Conservation (phyloP, 2,329 filamentous ascomycete species). For the Zopfia rhizophila region DNA sequence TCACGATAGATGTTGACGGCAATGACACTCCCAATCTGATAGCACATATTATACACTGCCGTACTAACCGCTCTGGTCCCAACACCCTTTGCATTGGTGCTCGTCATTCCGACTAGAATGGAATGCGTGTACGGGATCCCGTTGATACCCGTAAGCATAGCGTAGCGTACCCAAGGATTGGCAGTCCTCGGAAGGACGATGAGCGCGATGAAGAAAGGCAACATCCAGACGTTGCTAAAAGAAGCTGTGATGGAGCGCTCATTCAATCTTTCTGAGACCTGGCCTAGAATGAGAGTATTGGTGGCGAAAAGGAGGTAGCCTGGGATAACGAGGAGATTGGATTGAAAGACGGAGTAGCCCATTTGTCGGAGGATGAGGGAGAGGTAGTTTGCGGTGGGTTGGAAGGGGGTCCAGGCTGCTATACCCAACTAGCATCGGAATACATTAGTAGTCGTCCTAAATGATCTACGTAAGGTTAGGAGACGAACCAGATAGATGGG, state of each 20-base stretch:
- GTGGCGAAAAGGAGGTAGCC: slow-evolving; percentile 43
- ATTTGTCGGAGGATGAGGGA: slow-evolving; percentile 68
- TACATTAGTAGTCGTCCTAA: slow-evolving; percentile 60
- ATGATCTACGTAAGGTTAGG: no score
- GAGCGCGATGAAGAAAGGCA: slow-evolving; percentile 67
- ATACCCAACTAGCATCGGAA: slow-evolving; percentile 17
- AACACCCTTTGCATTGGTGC: slow-evolving; percentile 69
- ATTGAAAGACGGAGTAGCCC: slow-evolving; percentile 71
- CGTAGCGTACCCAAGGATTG: slow-evolving; percentile 62
- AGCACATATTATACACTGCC: slow-evolving; percentile 65
- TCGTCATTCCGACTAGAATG: slow-evolving; percentile 66
- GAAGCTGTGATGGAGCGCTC: slow-evolving; percentile 57
- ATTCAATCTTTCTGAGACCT: slow-evolving; percentile 58
- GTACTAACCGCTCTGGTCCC: slow-evolving; percentile 69
- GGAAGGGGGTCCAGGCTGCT: slow-evolving; percentile 27
- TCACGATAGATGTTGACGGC: slow-evolving; percentile 59
- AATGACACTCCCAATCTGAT: slow-evolving; percentile 9
- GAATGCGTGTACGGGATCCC: slow-evolving; percentile 53
- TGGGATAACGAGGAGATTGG: slow-evolving; percentile 70
- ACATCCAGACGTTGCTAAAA: slow-evolving; percentile 67
- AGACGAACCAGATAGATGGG: slow-evolving; percentile 46
- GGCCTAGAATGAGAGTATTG: slow-evolving; percentile 56
- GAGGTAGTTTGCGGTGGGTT: slow-evolving; percentile 50
- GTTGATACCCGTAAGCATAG: slow-evolving; percentile 56
- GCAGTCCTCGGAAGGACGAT: slow-evolving; percentile 56